Conservation (phyloP, 2,329 filamentous ascomycete genomes). For the Fonsecaea nubica region DNA sequence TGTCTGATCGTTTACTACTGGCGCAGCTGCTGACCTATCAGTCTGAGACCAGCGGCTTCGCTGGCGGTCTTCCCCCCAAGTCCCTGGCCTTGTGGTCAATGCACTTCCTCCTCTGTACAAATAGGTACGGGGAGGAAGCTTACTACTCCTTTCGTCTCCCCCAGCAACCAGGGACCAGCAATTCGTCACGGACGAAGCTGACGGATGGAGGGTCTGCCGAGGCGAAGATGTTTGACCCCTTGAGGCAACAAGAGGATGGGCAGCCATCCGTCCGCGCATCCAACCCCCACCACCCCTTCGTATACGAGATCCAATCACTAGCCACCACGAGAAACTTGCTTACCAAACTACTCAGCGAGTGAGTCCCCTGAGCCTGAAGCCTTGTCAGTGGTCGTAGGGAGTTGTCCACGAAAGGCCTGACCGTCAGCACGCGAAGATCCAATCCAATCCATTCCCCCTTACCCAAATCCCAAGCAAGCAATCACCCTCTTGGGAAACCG, state of each 20-base stretch:
- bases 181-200: slow-evolving; percentile 1
- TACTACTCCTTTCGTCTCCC: not conserved
- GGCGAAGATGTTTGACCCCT: too few relatives aligned
- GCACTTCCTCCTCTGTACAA: too few relatives aligned
- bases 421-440: not conserved
- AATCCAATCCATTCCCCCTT: not conserved
- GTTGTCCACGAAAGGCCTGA: not conserved
- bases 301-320: not conserved
- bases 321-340: not conserved
- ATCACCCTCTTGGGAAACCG: not conserved
- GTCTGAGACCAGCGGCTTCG: not conserved
- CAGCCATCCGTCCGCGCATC: not conserved
- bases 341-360: not conserved
- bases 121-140: not conserved
- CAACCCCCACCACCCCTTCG: not conserved
- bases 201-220: not conserved
- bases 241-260: too few relatives aligned
- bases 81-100: too few relatives aligned
- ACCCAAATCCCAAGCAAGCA: not conserved
- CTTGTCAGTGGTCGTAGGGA: not conserved
- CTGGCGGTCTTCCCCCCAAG: not conserved
- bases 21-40: slow-evolving; percentile 15
- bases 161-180: not conserved
- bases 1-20: not conserved
- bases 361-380: not conserved